Percentiles rank a stretch among this genome's conserved stretches.
phyloP scores from a whole-genome alignment of 2,329 filamentous ascomycete genomes.

The Biscogniauxia mediterranea region DNA sequence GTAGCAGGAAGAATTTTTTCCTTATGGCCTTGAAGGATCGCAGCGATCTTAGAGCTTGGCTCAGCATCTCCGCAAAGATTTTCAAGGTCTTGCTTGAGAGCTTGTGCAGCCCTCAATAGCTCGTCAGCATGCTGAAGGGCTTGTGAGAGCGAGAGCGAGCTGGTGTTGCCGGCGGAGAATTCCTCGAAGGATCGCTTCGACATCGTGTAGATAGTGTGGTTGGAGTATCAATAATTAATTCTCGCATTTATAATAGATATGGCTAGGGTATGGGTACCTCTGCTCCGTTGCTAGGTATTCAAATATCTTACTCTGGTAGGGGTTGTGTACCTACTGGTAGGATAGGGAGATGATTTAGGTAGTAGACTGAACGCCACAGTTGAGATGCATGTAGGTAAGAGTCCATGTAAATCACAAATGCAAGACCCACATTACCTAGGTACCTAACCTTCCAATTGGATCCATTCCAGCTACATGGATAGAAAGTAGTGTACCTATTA shows the following conservation, averaged over 20 bases:
- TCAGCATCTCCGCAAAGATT: slow-evolving; percentile 16
- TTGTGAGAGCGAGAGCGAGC: slow-evolving; percentile 30
- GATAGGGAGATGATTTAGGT: too few relatives aligned
- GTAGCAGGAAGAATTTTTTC: slow-evolving; percentile 21
- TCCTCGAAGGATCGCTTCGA: slow-evolving; percentile 37
- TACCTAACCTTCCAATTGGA: too few relatives aligned
- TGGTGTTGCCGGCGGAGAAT: slow-evolving; percentile 21
- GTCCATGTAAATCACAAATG: too few relatives aligned
- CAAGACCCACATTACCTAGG: too few relatives aligned
- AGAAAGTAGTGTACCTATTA: too few relatives aligned
- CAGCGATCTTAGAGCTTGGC: slow-evolving; percentile 15
- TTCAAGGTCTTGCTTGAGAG: slow-evolving; percentile 34
- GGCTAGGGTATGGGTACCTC: slow-evolving; percentile 2
- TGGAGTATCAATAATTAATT: slow-evolving; percentile 5
- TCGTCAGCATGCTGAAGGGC: slow-evolving; percentile 38
- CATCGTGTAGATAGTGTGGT: slow-evolving; percentile 33
- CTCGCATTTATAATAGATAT: neutral
- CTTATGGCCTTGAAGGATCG: slow-evolving; percentile 23
- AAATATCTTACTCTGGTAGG: neutral
- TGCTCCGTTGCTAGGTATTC: neutral
- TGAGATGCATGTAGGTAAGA: too few relatives aligned
- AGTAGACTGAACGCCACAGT: too few relatives aligned
- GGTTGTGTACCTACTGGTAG: too few relatives aligned
- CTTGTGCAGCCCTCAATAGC: slow-evolving; percentile 38
- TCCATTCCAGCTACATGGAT: too few relatives aligned